A percentile compares a stretch with the other conserved stretches of the same genome.
Conservation (phyloP, 805 yeast genomes). For the Ogataea methanolica region DNA sequence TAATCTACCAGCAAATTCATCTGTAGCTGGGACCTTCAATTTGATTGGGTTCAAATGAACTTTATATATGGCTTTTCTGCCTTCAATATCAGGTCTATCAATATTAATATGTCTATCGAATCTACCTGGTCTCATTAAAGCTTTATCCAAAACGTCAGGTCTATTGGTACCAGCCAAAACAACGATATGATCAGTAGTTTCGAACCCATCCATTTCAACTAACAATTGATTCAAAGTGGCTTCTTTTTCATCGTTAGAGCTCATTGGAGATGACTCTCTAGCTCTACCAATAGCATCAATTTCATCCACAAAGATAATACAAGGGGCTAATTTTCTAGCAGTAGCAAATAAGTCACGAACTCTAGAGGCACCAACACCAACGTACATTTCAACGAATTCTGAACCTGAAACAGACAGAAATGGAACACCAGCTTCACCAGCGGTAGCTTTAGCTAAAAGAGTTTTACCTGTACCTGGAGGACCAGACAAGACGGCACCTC, state of each 20-base stretch:
- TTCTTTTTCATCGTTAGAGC: conserved; percentile 96
- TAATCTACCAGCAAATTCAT: conserved; percentile 73
- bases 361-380: conserved; percentile 98
- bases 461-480: conserved; percentile 99
- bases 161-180: conserved; percentile 97
- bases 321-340: conserved; percentile 92
- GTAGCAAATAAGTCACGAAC: conserved; percentile 92
- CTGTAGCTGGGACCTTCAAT: conserved; percentile 42
- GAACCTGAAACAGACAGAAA: conserved; percentile 95
- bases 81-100: conserved; percentile 92
- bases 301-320: conserved; percentile 96
- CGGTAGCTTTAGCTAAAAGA: conserved; percentile 93
- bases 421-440: conserved; percentile 99
- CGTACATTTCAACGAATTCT: conserved; percentile 98
- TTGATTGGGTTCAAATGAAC: conserved; percentile 79
- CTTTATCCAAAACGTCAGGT: conserved; percentile 88
- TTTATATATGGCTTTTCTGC: conserved; percentile 85
- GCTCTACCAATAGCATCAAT: conserved; percentile 99
- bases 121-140: conserved; percentile 95
- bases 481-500: conserved; percentile 96
- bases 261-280: conserved; percentile 56
- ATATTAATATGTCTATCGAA: conserved; percentile 90
- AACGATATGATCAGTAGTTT: conserved; percentile 85
- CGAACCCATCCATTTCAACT: conserved; percentile 99
- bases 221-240: conserved; percentile 91